A percentile compares a stretch with the other conserved stretches of the same genome.
Conservation (phyloP, 2,329 filamentous ascomycete genomes). For the Incumbomyces lentus region DNA sequence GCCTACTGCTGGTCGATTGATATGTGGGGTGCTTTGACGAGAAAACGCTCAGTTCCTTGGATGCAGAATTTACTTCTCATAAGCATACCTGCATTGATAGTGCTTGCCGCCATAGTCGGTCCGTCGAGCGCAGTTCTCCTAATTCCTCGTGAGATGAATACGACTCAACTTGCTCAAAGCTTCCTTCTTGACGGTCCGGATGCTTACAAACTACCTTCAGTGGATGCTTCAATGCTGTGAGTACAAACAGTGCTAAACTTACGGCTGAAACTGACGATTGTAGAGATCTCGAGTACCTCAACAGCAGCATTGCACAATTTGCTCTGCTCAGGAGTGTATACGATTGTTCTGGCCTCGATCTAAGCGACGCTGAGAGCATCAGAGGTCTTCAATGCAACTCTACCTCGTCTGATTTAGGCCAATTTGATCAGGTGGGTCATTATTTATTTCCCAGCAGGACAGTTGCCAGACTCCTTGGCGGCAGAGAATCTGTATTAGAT, state of each 20-base stretch:
- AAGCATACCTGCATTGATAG: not conserved
- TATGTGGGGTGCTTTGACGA: constrained; percentile 8
- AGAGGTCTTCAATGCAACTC: no score
- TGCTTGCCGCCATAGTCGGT: constrained; percentile 9
- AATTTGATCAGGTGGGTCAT: no score
- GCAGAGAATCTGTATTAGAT: no score
- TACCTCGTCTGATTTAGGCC: no score
- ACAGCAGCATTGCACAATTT: not conserved
- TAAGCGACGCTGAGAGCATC: no score
- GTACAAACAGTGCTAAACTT: not conserved
- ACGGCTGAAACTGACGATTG: not conserved
- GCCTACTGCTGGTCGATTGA: constrained; percentile 9
- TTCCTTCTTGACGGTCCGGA: not conserved
- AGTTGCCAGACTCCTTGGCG: no score
- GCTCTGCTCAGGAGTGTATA: not conserved
- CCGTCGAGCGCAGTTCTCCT: constrained; percentile 8
- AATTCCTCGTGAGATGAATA: constrained; percentile 3
- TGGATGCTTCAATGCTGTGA: not conserved
- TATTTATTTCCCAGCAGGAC: no score
- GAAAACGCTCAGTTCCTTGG: not conserved
- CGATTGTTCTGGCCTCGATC: no score
- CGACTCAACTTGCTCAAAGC: not conserved
- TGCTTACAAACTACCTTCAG: not conserved
- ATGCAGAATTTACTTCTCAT: not conserved
- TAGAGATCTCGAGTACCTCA: not conserved